phyloP scores from a whole-genome alignment of 805 yeast species.

The Wickerhamomyces canadensis region DNA sequence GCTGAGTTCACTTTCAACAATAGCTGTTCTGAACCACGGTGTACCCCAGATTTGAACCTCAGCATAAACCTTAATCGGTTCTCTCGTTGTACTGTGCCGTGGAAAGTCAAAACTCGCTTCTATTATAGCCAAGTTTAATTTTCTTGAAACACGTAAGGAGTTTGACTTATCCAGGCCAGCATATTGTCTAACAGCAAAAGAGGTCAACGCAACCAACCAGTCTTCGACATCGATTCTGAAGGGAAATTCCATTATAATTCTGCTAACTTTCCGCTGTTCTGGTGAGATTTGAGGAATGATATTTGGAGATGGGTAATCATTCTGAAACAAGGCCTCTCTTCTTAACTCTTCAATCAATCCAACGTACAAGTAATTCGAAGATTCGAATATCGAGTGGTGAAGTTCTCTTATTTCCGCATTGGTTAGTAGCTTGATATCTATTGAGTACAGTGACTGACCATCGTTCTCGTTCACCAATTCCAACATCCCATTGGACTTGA shows the following conservation, averaged over 20 bases:
- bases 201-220: conserved; percentile 65
- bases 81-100: neutral
- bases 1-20: conserved; percentile 39
- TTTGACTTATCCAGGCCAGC: conserved; percentile 26
- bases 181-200: conserved; percentile 56
- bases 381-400: conserved; percentile 57
- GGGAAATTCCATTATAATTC: conserved; percentile 58
- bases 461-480: conserved; percentile 59
- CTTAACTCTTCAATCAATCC: conserved; percentile 55
- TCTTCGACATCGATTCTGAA: conserved; percentile 67
- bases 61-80: conserved; percentile 41
- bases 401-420: conserved; percentile 59
- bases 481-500: conserved; percentile 57
- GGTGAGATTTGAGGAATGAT: conserved; percentile 22
- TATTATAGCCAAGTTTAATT: conserved; percentile 49
- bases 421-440: conserved; percentile 47
- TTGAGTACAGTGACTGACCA: conserved; percentile 53
- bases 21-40: conserved; percentile 75
- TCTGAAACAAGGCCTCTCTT: conserved; percentile 15
- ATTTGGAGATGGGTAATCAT: conserved; percentile 6
- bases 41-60: conserved; percentile 70
- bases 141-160: conserved; percentile 46
- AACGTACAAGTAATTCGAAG: conserved; percentile 51
- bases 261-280: conserved; percentile 20
- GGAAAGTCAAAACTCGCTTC: conserved; percentile 52